These are phyloP conservation scores for Xerocomellus dryophilus DNA, from an alignment of 768 basidiomycete genomes.

Conservation along the genomic window DNA sequence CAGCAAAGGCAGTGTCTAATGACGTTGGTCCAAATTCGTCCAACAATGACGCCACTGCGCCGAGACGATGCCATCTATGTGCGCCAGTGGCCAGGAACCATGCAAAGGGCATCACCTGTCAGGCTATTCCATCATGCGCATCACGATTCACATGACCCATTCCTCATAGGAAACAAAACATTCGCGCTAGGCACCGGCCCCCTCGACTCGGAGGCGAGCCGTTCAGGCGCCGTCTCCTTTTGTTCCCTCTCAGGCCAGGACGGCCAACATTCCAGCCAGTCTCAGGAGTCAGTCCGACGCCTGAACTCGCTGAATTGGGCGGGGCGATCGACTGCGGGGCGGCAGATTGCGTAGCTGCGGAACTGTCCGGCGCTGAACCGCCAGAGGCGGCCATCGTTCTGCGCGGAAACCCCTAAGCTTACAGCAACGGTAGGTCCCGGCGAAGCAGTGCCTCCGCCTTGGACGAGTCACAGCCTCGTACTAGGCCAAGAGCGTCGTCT, in stretches of 20 bases:
- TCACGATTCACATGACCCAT: constrained; percentile 12
- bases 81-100: constrained; percentile 18
- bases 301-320: not conserved
- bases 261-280: not conserved
- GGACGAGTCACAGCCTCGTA: not conserved
- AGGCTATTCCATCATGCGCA: not conserved
- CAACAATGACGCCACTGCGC: constrained; percentile 7
- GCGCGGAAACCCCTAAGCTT: not conserved
- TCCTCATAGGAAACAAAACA: not conserved
- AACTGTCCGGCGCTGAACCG: not conserved
- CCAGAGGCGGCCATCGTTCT: not conserved
- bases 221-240: constrained; percentile 5
- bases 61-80: constrained; percentile 12
- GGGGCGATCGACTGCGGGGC: not conserved
- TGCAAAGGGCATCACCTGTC: not conserved
- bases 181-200: not conserved
- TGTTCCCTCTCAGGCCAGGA: not conserved
- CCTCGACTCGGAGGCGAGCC: constrained; percentile 2
- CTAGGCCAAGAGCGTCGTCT: not conserved
- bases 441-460: constrained; percentile 6
- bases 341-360: not conserved
- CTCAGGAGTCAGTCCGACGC: too few species aligned
- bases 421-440: not conserved
- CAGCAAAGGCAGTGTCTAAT: constrained; percentile 1
- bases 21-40: not conserved